These are phyloP conservation scores for Coriaria nepalensis DNA, from an alignment of 306 rosid genomes.

Conservation along the genomic window DNA sequence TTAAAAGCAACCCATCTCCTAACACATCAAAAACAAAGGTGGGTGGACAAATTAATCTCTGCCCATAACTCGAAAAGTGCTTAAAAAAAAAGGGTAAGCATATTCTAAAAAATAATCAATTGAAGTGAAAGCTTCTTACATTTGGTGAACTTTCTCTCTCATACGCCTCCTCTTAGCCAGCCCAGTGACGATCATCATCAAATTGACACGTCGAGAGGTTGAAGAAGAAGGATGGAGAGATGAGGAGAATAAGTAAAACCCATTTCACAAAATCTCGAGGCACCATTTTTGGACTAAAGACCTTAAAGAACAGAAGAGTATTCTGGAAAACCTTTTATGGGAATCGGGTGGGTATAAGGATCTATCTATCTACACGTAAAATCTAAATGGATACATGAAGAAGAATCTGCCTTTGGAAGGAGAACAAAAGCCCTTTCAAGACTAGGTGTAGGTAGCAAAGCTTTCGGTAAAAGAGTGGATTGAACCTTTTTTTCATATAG, in stretches of 20 bases:
- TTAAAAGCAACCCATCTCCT: too few relatives aligned
- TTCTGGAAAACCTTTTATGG: too few relatives aligned
- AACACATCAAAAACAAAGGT: too few relatives aligned
- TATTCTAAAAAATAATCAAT: neutral
- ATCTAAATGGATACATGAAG: too few relatives aligned
- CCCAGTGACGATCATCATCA: conserved; percentile 21
- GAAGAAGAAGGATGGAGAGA: conserved; percentile 19
- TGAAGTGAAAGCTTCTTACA: conserved; percentile 25
- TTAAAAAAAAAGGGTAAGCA: neutral
- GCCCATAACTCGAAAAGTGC: neutral
- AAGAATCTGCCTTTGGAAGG: too few relatives aligned
- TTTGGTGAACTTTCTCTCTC: conserved; percentile 78
- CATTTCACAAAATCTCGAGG: conserved; percentile 27
- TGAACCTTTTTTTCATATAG: too few relatives aligned
- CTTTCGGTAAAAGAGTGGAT: too few relatives aligned
- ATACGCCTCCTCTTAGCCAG: conserved; percentile 59
- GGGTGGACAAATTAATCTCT: neutral
- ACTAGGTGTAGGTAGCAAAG: too few relatives aligned
- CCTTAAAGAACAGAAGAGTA: too few relatives aligned
- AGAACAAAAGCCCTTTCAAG: too few relatives aligned
- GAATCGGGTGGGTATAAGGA: too few relatives aligned
- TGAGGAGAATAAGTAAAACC: conserved; percentile 33
- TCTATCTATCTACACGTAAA: too few relatives aligned
- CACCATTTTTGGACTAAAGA: conserved; percentile 15
- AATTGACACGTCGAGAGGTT: conserved; percentile 17